A percentile compares a stretch with the other conserved stretches of the same genome.
Evolutionary conservation across 208 protist species (phyloP).

Genomic region (Vickermania ingenoplastis): DNA sequence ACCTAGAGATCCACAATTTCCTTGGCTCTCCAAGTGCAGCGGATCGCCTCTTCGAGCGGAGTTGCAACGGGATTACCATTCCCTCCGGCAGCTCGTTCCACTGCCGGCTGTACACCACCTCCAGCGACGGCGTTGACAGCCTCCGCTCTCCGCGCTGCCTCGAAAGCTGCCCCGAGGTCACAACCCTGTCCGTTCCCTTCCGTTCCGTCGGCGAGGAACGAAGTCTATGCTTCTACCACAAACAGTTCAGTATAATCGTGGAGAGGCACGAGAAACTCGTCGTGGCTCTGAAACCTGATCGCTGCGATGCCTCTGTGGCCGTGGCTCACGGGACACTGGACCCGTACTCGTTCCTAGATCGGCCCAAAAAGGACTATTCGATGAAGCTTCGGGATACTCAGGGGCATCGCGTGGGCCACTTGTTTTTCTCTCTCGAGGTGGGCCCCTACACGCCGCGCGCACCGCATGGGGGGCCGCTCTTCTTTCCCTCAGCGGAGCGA

Average conservation of each 20-base stretch:
- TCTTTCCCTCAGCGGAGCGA: too few species aligned
- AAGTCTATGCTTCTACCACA: neutral
- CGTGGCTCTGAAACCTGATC: too few species aligned
- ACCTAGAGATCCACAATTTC: neutral
- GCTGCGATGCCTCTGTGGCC: too few species aligned
- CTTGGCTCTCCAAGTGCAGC: neutral
- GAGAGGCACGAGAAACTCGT: too few species aligned
- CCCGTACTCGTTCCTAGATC: slow-evolving; percentile 47
- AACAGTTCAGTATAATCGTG: neutral
- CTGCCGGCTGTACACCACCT: neutral
- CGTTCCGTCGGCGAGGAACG: neutral
- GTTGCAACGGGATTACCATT: neutral
- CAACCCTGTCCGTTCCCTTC: neutral
- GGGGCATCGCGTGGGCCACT: slow-evolving; percentile 57
- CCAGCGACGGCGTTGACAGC: too few species aligned
- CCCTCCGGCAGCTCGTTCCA: neutral
- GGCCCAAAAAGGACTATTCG: slow-evolving; percentile 75
- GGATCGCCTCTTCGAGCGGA: neutral
- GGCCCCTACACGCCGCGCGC: too few species aligned
- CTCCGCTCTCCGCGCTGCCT: too few species aligned
- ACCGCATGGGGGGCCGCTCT: too few species aligned
- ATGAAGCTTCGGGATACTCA: slow-evolving; percentile 71
- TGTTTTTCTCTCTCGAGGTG: slow-evolving; percentile 63
- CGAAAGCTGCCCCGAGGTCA: neutral
- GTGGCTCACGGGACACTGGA: slow-evolving; percentile 78